Evolutionary conservation across 208 protist species (phyloP), one percentile per base, ranked within the genome.

Genomic region (Kentomonas sorsogonicus): DNA sequence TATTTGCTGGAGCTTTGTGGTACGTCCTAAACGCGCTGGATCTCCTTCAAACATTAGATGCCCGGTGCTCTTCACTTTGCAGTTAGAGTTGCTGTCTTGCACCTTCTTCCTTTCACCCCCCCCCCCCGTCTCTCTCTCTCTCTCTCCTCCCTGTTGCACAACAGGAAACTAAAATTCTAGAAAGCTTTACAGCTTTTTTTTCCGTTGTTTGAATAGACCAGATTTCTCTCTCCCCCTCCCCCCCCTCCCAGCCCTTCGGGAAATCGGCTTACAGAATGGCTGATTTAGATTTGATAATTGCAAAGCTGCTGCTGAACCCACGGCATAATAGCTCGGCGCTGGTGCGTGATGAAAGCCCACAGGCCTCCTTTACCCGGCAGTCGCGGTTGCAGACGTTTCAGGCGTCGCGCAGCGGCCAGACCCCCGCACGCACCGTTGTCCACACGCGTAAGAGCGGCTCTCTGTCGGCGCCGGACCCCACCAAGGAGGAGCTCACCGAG

Each of bases 231-330:
- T n/a, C 39, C 30, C 26, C 23, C 38, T 33, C 20, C 36, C 43
- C 60, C 20, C 39, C 18, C n/a, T 53, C 43, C 7, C 9, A 11
- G 1, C 13, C 39, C 7, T 33, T 56, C 41, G 20, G 18, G 30
- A 45, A 46, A n/a, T n/a, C n/a, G n/a, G n/a, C n/a, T n/a, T n/a
- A n/a, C n/a, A n/a, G n/a, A n/a, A n/a, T n/a, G n/a, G 7, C 46
- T 18, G 53, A 79, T 26, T 31, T 82, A 18, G 78, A 89, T 39
- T 51, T 60, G 45, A 75, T 92, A 38, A 83, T 92, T 58, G 38
- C 51, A 10, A 82, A 85, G 61, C 59, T 92, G 20, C 66, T 92
- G 52, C 43, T 86, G 30, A 79, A 76, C 58, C 76, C 69, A 1
- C 53, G 39, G n/a, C 79, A 92, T 61, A 91, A 86, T 61, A 81